Evolutionary conservation across 2,329 filamentous ascomycete genomes (phyloP).

Genomic region (Cladosporium cucumerinum): DNA sequence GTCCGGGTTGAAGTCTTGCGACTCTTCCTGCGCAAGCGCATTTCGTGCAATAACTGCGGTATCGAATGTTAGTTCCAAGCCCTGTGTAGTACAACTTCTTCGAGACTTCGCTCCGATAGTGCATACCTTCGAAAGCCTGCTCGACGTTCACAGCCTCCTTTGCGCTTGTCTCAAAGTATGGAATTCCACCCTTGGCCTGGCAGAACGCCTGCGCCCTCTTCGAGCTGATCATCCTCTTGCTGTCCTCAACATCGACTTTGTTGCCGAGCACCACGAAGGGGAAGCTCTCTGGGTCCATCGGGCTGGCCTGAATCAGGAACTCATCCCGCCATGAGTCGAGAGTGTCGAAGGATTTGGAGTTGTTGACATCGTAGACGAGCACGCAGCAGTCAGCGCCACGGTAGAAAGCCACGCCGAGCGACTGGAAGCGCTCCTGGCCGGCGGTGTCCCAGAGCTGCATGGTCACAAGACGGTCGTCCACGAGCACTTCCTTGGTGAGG

Average conservation of each 20-base stretch:
- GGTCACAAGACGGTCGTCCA: conserved; percentile 94
- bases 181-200: conserved; percentile 94
- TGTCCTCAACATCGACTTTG: conserved; percentile 98
- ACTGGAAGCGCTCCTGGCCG: conserved; percentile 96
- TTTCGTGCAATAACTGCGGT: conserved; percentile 85
- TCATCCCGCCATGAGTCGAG: conserved; percentile 98
- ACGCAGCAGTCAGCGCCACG: conserved; percentile 97
- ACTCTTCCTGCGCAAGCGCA: conserved; percentile 92
- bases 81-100: too few species aligned
- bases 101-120: neutral
- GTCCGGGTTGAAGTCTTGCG: conserved; percentile 94
- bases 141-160: conserved; percentile 99
- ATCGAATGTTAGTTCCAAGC: conserved; percentile 15
- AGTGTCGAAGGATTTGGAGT: conserved; percentile 97
- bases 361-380: conserved; percentile 97
- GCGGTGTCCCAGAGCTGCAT: conserved; percentile 99
- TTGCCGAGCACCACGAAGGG: conserved; percentile 98
- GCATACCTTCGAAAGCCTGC: conserved; percentile 66
- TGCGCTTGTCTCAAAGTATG: conserved; percentile 98
- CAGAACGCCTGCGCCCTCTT: conserved; percentile 98
- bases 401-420: conserved; percentile 95
- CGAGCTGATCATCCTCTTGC: conserved; percentile 90
- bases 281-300: conserved; percentile 93
- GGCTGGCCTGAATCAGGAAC: conserved; percentile 95
- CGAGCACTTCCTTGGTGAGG: conserved; percentile 93